Conservation (phyloP, 768 basidiomycete genomes). For the Lentinula boryana region DNA sequence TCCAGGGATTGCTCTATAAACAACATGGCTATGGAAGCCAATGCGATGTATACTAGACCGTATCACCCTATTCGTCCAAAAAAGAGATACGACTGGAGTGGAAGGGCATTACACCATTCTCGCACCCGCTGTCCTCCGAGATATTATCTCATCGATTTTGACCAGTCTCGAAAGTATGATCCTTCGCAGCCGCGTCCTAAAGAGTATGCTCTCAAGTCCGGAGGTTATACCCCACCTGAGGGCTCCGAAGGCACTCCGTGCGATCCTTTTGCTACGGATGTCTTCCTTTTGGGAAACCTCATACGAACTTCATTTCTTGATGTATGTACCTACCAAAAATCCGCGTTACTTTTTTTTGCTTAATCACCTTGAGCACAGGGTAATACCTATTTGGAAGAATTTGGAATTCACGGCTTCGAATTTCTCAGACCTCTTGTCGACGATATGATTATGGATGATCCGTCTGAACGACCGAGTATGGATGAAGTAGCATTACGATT, state of each 20-base stretch:
- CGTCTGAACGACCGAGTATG: slow-evolving; percentile 10
- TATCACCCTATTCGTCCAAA: background rate
- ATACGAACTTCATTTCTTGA: slow-evolving; percentile 14
- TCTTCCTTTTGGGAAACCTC: slow-evolving; percentile 34
- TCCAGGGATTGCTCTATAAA: background rate
- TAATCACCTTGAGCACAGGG: background rate
- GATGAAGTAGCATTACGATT: slow-evolving; percentile 11
- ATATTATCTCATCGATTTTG: slow-evolving; percentile 37
- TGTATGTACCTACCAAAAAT: background rate
- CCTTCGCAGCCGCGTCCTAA: slow-evolving; percentile 19
- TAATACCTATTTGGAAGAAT: background rate
- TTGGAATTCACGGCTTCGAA: background rate
- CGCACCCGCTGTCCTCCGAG: slow-evolving; percentile 21
- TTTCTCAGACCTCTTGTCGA: slow-evolving; percentile 9
- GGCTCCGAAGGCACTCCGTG: slow-evolving; percentile 15
- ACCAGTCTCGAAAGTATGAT: slow-evolving; percentile 21
- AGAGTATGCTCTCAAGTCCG: slow-evolving; percentile 28
- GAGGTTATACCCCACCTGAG: slow-evolving; percentile 37
- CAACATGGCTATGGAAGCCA: slow-evolving; percentile 3
- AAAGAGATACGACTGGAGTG: background rate
- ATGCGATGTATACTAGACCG: background rate
- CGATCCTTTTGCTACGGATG: slow-evolving; percentile 37
- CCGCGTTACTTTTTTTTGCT: background rate
- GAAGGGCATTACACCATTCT: slow-evolving; percentile 15
- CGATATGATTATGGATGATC: slow-evolving; percentile 6